Base-by-base conservation (phyloP, 2,329 filamentous ascomycete species). In the Hymenoscyphus repandus region DNA sequence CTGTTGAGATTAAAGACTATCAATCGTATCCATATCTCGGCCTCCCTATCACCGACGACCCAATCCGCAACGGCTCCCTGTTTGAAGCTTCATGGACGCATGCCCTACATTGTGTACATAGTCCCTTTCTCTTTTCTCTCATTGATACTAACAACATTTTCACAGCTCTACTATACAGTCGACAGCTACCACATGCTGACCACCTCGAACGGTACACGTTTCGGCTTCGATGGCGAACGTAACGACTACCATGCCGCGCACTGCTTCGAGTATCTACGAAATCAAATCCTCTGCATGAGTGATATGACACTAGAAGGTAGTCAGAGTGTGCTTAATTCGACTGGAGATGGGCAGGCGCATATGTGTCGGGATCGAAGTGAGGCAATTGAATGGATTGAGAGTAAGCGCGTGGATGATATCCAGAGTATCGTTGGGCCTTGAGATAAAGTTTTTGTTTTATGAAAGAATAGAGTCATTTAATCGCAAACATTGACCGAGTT, bases 31-130 rank as follows among this genome's bases (percentile, higher is more conserved):
- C 66, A 5, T 56, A 66, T 41, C 54, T 68, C 6, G 65, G 66
- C 7, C 56, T 64, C 11, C 66, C 64, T 1, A 63, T 68, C 18
- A 50, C 52, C 13, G 56, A 63, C 31, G 65, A 68, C 45, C 64
- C 65, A 12, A 61, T 65, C 13, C 61, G 61, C 2, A 53, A 53
- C 1, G 64, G 64, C 5, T 55, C 65, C 0, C 45, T 67, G 4
- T 67, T 59, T 40, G 65, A 68, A 58, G 65, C 64, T 3, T 62
- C 61, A 0, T 68, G 65, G 66, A 67, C 66, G 0, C 65, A 67
- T 46, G 64, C 66, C 4, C 48, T 67, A 5, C 65, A 67, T 46
- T 68, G 65, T 45, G 59, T 63, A 53, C 22, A 37, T 27, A 11
- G 15, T n/a, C 17, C 17, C 6, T 11, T 20, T 20, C 11, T 18